Evolutionary conservation across 2,329 filamentous ascomycete genomes (phyloP).

Genomic region (Fusarium pseudograminearum): DNA sequence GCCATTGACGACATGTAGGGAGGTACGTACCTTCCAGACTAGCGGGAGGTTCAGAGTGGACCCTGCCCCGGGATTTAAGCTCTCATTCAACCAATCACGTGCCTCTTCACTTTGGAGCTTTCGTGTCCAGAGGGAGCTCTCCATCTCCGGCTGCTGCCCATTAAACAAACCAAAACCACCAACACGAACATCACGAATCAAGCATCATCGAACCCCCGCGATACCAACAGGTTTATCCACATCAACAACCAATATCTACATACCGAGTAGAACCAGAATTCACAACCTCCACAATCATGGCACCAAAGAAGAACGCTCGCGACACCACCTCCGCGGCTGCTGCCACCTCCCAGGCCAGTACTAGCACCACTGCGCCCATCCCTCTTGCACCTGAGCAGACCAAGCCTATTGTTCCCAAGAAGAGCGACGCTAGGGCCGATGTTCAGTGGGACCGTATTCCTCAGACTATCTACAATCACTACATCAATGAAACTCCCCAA

Average conservation of each 20-base stretch:
- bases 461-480: constrained; percentile 79
- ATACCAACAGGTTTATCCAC: background rate
- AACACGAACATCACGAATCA: constrained; percentile 20
- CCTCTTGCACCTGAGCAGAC: constrained; percentile 38
- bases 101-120: constrained; percentile 50
- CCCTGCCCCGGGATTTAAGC: constrained; percentile 23
- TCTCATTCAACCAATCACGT: constrained; percentile 50
- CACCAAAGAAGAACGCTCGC: constrained; percentile 62
- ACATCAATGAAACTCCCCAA: constrained; percentile 84
- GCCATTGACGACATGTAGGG: constrained; percentile 37
- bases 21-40: constrained; percentile 11
- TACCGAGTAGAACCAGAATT: background rate
- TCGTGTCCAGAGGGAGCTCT: constrained; percentile 53
- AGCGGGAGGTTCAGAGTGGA: constrained; percentile 3
- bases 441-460: constrained; percentile 70
- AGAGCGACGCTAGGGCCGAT: constrained; percentile 38
- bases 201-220: constrained; percentile 21
- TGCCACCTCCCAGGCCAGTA: constrained; percentile 48
- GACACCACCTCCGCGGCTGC: constrained; percentile 52
- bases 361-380: constrained; percentile 46
- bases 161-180: constrained; percentile 27
- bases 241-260: background rate
- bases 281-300: constrained; percentile 55
- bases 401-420: constrained; percentile 43
- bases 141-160: constrained; percentile 18